Conservation (phyloP, 257 asterid species). For the Coffea eugenioides region DNA sequence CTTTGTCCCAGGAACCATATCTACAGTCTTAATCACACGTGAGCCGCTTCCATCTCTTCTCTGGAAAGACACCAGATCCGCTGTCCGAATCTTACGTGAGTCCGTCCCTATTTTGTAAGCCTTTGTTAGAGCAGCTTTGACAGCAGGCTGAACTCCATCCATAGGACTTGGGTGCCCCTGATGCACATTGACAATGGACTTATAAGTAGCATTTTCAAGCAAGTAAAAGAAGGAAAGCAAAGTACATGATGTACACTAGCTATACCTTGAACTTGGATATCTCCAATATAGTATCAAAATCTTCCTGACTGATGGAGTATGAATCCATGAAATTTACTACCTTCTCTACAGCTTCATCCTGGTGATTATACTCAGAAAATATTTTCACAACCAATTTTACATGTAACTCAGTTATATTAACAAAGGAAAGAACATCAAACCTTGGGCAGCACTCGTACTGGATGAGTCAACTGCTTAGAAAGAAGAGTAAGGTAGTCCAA, state of each 20-base stretch:
- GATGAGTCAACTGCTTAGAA: constrained; percentile 70
- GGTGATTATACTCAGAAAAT: constrained; percentile 23
- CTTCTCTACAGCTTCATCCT: constrained; percentile 92
- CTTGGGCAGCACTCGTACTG: constrained; percentile 66
- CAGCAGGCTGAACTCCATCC: constrained; percentile 86
- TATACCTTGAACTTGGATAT: constrained; percentile 81
- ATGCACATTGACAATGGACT: constrained; percentile 11
- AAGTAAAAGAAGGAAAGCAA: background rate
- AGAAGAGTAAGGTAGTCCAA: constrained; percentile 76
- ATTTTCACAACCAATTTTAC: constrained; percentile 11
- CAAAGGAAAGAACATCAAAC: constrained; percentile 33
- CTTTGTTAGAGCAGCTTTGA: constrained; percentile 84
- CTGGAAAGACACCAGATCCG: too few species aligned
- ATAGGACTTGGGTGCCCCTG: constrained; percentile 82
- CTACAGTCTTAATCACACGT: constrained; percentile 78
- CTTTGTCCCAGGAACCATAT: constrained; percentile 81
- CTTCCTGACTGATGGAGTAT: constrained; percentile 87
- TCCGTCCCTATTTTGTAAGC: constrained; percentile 41
- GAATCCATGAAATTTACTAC: constrained; percentile 89
- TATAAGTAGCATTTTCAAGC: background rate
- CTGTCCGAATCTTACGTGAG: too few species aligned
- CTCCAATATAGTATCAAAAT: constrained; percentile 79
- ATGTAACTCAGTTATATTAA: constrained; percentile 10
- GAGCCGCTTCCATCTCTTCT: constrained; percentile 63
- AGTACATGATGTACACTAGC: constrained; percentile 1